phyloP scores from a whole-genome alignment of 108 stramenopile genomes.

The Cyclotella sp. region DNA sequence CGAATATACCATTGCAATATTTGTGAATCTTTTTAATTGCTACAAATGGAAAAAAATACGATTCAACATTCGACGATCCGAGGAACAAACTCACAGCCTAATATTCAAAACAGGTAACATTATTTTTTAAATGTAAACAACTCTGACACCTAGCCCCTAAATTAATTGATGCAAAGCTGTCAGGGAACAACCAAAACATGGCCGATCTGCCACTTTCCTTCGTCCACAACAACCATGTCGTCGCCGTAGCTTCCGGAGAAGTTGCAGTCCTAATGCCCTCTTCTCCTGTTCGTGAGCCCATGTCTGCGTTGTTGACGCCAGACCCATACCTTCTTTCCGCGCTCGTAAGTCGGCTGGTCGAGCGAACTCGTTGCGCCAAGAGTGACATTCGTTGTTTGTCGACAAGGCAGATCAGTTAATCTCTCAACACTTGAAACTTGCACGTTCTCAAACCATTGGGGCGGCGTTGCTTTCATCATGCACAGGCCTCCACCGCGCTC shows the following conservation, averaged over 20 bases:
- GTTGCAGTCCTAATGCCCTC: constrained; percentile 6
- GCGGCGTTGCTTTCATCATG: background rate
- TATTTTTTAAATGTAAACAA: too few species aligned
- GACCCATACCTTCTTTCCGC: background rate
- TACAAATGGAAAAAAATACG: too few species aligned
- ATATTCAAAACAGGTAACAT: too few species aligned
- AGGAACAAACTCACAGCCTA: too few species aligned
- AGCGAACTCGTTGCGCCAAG: background rate
- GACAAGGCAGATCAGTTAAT: background rate
- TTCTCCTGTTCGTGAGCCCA: constrained; percentile 14
- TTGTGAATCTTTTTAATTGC: too few species aligned
- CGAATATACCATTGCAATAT: too few species aligned
- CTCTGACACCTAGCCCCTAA: too few species aligned
- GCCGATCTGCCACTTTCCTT: constrained; percentile 1
- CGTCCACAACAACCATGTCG: background rate
- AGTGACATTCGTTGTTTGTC: background rate
- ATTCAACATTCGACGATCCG: too few species aligned
- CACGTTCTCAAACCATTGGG: background rate
- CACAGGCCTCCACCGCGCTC: background rate
- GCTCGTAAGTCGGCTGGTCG: background rate
- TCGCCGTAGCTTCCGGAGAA: background rate
- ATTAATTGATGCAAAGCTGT: too few species aligned
- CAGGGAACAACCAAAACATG: background rate
- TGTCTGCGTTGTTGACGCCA: background rate
- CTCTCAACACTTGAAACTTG: too few species aligned